Base-by-base conservation (phyloP, 2,329 filamentous ascomycete species). In the Huntiella bhutanensis region DNA sequence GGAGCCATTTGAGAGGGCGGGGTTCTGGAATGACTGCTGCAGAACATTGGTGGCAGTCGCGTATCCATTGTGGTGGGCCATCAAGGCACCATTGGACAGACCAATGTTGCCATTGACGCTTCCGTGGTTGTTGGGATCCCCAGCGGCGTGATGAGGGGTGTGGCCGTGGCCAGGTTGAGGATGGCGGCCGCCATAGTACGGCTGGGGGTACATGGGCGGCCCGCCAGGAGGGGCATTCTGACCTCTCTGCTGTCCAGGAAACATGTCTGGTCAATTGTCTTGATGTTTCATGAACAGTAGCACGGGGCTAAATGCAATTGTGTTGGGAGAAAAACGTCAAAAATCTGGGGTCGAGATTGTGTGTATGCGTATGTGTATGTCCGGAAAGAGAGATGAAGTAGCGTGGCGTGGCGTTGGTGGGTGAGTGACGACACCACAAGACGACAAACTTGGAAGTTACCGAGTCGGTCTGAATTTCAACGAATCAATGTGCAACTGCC, bases 141-240 rank as follows among this genome's bases (percentile, higher is more conserved):
- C 76, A 60, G 51, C 61, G 53, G 76, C 70, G 53, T 78, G 75
- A 53, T 79, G 71, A 54, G 82, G 78, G 6, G 73, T 64, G 51
- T 80, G 73, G 49, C 73, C 70, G 51, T 71, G 67, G 28, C 48
- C 35, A 38, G 16, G 41, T 53, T 70, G 71, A 22, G 65, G 64
- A 33, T 43, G 41, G 16, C 41, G 41, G 32, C 13, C 28, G n/a
- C 19, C 32, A 16, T 43, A 43, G 13, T 43, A 43, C 12, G 28
- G 16, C 32, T 43, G 41, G 7, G 41, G 41, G 32, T 34, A 43
- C 41, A 43, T 43, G 19, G 41, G 33, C 8, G 41, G 41, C 1
- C 41, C 41, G 13, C 41, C 41, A 43, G 41, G 41, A 12, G 41
- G 41, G 17, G 22, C 41, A 17, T 43, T 43, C 41, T 43, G 41